Percentiles rank a stretch among this genome's conserved stretches.
These are phyloP conservation scores for Psilocybe azurescens DNA, from an alignment of 768 basidiomycete species.

Conservation along the genomic window DNA sequence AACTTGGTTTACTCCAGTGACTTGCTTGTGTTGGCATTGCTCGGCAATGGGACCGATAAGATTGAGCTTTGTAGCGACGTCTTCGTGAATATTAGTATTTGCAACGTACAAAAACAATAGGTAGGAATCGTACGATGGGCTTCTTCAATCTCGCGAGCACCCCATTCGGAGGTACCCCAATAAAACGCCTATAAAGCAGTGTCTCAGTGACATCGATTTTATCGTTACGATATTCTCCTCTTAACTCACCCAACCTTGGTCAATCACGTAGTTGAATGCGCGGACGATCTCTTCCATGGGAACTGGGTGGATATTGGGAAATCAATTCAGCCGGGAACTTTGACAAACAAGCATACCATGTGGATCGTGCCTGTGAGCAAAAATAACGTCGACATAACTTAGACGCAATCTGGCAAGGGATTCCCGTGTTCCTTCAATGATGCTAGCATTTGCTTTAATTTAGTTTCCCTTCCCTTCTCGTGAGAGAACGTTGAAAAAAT, in stretches of 20 bases:
- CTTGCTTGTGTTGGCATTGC: constrained; percentile 73
- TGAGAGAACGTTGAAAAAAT: not conserved
- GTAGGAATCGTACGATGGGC: constrained; percentile 53
- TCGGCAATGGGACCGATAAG: constrained; percentile 76
- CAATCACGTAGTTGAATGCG: constrained; percentile 81
- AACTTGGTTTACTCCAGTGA: not conserved
- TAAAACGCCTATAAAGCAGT: constrained; percentile 54
- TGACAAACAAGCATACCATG: constrained; percentile 40
- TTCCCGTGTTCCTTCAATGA: constrained; percentile 77
- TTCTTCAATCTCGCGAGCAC: constrained; percentile 69
- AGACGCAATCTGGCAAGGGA: constrained; percentile 72
- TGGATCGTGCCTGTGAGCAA: constrained; percentile 72
- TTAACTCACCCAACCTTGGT: constrained; percentile 62
- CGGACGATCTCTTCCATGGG: constrained; percentile 82
- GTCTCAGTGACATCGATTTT: too few species aligned
- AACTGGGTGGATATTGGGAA: constrained; percentile 32
- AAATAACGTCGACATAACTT: constrained; percentile 76
- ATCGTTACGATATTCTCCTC: too few species aligned
- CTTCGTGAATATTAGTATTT: constrained; percentile 33
- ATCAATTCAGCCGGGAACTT: not conserved
- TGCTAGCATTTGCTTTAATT: constrained; percentile 37
- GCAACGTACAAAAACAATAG: not conserved
- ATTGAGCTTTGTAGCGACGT: constrained; percentile 69
- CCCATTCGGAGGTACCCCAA: constrained; percentile 86
- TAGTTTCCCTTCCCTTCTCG: not conserved